Base-by-base conservation (phyloP, 2,329 filamentous ascomycete genomes). In the Fusarium circinatum region DNA sequence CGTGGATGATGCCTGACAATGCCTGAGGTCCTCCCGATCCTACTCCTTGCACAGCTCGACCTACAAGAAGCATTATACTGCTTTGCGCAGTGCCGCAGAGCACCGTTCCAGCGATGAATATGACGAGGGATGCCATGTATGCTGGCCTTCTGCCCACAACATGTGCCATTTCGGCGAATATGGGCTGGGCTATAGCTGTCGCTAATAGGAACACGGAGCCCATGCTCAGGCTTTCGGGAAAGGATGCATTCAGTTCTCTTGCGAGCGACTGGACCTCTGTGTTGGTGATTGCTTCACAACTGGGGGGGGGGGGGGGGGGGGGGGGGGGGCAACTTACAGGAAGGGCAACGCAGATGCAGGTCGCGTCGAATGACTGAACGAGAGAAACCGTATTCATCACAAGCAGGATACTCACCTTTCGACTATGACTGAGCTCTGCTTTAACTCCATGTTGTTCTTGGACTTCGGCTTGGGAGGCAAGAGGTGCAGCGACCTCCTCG, bases 141-240 rank as follows among this genome's bases (percentile, higher is more conserved):
- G 76, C 70, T 18, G 70, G 63, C 52, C 82, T 83, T 18, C 81
- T 73, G 4, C 83, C 83, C 44, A 83, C 77, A 13, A 82, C 81
- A 56, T 78, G 78, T 38, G 81, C 82, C 15, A 84, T 62, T 6
- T 82, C 80, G 12, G 82, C 79, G n/a, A 84, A 75, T 10, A 81
- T 80, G 8, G 89, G 90, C 74, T 91, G 87, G 47, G 89, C 85
- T 36, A 91, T 87, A 2, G 91, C 90, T 63, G 88, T 90, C 7
- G 90, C 89, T 10, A 94, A 86, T 9, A 94, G 83, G 73, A 92
- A 94, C 22, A 89, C 90, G 9, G 92, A 93, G 5, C 91, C 92
- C 18, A 79, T 73, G 38, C 74, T 75, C 54, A 79, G 60, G 17
- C 69, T 75, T 48, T 78, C 65, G 4, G 77, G 76, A 22, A 79